Percentiles rank a stretch among this genome's conserved stretches.
Conservation (phyloP, 371 early-diverging fungal genomes). For the Phascolomyces articulosus region DNA sequence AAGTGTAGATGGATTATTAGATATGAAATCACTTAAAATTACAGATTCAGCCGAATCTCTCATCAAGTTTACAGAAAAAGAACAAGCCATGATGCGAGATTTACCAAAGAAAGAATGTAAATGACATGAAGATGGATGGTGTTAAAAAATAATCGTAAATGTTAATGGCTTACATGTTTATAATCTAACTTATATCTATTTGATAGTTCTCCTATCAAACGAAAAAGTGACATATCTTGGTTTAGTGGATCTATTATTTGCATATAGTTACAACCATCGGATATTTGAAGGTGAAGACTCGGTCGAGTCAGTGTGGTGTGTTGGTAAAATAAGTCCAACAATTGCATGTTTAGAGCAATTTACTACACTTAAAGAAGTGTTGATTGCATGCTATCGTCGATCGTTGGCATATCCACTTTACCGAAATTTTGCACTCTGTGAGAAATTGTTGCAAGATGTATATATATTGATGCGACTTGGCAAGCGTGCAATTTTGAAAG, state of each 20-base stretch:
- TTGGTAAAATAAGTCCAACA: constrained; percentile 83
- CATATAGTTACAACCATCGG: constrained; percentile 88
- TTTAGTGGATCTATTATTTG: constrained; percentile 89
- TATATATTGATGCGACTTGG: constrained; percentile 85
- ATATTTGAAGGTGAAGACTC: constrained; percentile 84
- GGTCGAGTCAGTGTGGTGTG: constrained; percentile 91
- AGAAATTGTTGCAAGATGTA: constrained; percentile 79
- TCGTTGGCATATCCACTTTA: constrained; percentile 86
- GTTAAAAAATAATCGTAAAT: no score
- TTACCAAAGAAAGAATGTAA: constrained; percentile 83
- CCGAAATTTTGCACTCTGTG: constrained; percentile 74
- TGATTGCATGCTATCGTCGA: constrained; percentile 74
- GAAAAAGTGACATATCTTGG: constrained; percentile 79
- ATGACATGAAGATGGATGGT: no score
- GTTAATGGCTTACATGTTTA: no score
- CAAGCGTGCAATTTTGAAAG: constrained; percentile 78
- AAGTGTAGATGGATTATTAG: constrained; percentile 26
- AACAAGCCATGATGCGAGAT: constrained; percentile 72
- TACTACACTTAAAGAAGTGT: constrained; percentile 60
- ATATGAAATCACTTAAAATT: constrained; percentile 33
- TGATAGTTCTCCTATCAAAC: constrained; percentile 61
- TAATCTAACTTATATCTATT: neutral
- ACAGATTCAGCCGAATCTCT: constrained; percentile 29
- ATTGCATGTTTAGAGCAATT: constrained; percentile 84
- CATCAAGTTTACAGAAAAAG: constrained; percentile 69